Percentiles rank a stretch among this genome's conserved stretches.
Evolutionary conservation across 441 rosid genomes (phyloP).

Genomic region (Mallotus repandus): DNA sequence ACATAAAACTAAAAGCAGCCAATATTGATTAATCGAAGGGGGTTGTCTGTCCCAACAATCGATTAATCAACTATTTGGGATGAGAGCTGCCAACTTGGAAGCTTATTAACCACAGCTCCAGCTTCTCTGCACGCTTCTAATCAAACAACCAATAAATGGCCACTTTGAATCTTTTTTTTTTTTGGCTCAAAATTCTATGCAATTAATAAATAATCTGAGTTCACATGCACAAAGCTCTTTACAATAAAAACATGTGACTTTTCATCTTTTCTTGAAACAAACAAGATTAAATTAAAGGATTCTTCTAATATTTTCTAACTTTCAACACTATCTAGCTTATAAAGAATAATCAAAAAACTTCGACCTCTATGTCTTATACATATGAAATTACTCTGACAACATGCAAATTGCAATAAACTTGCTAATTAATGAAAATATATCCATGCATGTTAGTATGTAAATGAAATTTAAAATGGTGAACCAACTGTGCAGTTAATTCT

Average conservation of each 20-base stretch:
- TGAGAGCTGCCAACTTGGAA: slow-evolving; percentile 43
- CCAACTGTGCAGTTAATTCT: neutral
- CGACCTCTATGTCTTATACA: neutral
- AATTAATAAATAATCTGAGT: too few relatives aligned
- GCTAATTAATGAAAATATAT: neutral
- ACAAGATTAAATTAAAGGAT: too few relatives aligned
- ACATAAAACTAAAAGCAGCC: neutral
- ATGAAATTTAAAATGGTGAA: neutral
- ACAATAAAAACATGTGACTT: too few relatives aligned
- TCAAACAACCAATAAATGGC: too few relatives aligned
- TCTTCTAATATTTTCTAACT: too few relatives aligned
- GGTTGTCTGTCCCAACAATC: too few relatives aligned
- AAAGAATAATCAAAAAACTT: neutral
- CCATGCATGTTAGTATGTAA: neutral
- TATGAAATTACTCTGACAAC: neutral
- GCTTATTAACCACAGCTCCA: slow-evolving; percentile 83
- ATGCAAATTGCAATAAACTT: neutral
- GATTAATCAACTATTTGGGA: neutral
- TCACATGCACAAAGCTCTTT: too few relatives aligned
- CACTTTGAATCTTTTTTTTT: too few relatives aligned
- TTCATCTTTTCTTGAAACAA: too few relatives aligned
- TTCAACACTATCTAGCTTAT: slow-evolving; percentile 1
- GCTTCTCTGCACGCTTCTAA: slow-evolving; percentile 99
- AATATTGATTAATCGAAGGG: neutral
- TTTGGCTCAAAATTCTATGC: too few relatives aligned